Evolutionary conservation across 345 rosid species (phyloP), one percentile per base, ranked within the genome.

Genomic region (Rhodamnia argentea): DNA sequence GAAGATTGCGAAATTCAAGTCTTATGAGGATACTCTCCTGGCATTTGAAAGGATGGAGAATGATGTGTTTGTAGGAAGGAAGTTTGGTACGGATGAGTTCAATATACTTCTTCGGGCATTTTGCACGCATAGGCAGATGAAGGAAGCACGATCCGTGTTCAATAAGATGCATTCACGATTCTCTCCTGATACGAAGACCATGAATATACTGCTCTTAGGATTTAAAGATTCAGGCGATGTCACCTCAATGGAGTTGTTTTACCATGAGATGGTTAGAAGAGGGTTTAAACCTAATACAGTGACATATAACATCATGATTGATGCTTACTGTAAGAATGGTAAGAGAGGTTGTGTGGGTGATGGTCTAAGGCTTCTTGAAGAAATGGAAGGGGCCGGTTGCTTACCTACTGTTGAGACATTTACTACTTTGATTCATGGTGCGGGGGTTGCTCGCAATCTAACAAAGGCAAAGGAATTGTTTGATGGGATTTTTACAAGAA

Each of bases 361-460:
- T 90, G 98, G 91, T 2, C 85, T 97, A 91, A 92, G 97, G 84
- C 91, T 95, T 81, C 90, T 93, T 58, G 96, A 93, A 83, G 98
- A 96, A 58, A 96, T 97, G 98, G 94, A 92, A 87, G 89, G 56
- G 58, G 86, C 52, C 13, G 83, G 86, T 60, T 88, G 90, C 90
- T 86, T 83, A 20, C 91, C 92, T 42, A 89, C 94, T 2, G 64
- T 97, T 44, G 91, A 93, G 90, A 93, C 92, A n/a, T 56, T 96
- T 74, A 95, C 99, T 26, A 96, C 98, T 40, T 90, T 97, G 91
- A 92, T 96, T 55, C 95, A 96, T 82, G 99, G 99, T 3, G 92
- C 96, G 8, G 98, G 99, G 64, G 58, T 96, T 84, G 96, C 88
- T 40, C 85, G 92, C 26, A 94, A 96, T 24, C 81, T 70, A 74